A percentile compares a stretch with the other conserved stretches of the same genome.
Conservation (phyloP, 495 filamentous ascomycete species). For the Saxophila tyrrhenica region DNA sequence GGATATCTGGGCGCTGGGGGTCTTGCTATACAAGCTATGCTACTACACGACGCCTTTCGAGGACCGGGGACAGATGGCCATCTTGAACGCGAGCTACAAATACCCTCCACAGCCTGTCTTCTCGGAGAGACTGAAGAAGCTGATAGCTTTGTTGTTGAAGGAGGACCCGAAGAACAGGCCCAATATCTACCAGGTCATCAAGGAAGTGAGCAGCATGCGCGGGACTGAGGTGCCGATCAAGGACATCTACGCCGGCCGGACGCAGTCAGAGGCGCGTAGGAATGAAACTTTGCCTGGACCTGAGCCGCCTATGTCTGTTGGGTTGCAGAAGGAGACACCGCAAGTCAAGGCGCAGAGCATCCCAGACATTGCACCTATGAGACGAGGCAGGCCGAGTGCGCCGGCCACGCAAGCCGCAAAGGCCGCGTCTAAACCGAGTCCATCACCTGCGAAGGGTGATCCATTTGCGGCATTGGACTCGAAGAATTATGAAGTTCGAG, state of each 20-base stretch:
- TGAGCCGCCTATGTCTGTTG: slow-evolving; percentile 41
- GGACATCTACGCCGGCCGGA: slow-evolving; percentile 77
- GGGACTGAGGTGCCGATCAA: slow-evolving; percentile 79
- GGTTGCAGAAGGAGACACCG: slow-evolving; percentile 56
- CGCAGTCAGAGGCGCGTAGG: slow-evolving; percentile 49
- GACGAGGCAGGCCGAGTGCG: slow-evolving; percentile 69
- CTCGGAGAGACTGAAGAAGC: slow-evolving; percentile 77
- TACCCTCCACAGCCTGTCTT: slow-evolving; percentile 80
- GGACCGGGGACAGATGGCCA: slow-evolving; percentile 95
- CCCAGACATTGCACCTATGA: slow-evolving; percentile 90
- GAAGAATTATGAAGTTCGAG: slow-evolving; percentile 34
- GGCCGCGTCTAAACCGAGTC: slow-evolving; percentile 47
- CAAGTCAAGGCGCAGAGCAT: slow-evolving; percentile 57
- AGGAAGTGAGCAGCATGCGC: slow-evolving; percentile 78
- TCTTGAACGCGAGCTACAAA: slow-evolving; percentile 90
- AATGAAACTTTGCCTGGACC: slow-evolving; percentile 51
- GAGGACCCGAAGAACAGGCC: slow-evolving; percentile 74
- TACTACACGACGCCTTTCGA: slow-evolving; percentile 99
- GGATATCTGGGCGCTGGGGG: slow-evolving; percentile 95
- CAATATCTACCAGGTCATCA: slow-evolving; percentile 86
- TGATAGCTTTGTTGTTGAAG: slow-evolving; percentile 86
- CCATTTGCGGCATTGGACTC: slow-evolving; percentile 84
- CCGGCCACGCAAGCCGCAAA: slow-evolving; percentile 27
- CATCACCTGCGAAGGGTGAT: slow-evolving; percentile 69
- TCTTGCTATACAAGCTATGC: slow-evolving; percentile 93